Percentiles rank a stretch among this genome's conserved stretches.
These are phyloP conservation scores for Lanmaoa rubissima DNA, from an alignment of 768 basidiomycete species.

Conservation along the genomic window DNA sequence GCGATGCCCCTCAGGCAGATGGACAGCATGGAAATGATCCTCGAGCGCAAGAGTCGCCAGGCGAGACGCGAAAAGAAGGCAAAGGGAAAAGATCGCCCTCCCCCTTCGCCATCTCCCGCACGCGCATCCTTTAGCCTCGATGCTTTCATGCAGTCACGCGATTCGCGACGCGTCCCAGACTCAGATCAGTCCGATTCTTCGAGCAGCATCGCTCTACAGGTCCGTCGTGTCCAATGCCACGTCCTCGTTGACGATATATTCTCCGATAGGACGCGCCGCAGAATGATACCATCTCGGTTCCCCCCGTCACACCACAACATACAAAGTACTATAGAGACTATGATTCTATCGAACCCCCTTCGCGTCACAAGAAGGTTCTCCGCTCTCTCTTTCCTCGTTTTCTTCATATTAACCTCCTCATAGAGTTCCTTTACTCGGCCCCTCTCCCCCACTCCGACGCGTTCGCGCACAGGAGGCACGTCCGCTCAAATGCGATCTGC, in stretches of 20 bases:
- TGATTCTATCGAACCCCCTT: constrained; percentile 31
- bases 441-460: constrained; percentile 47
- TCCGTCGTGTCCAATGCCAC: constrained; percentile 30
- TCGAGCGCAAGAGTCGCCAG: constrained; percentile 65
- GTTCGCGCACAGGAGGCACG: constrained; percentile 34
- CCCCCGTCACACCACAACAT: constrained; percentile 58
- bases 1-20: constrained; percentile 52
- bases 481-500: constrained; percentile 26
- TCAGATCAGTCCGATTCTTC: constrained; percentile 33
- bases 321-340: constrained; percentile 57
- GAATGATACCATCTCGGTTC: constrained; percentile 27
- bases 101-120: constrained; percentile 52
- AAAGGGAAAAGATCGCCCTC: constrained; percentile 50
- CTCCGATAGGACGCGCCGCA: constrained; percentile 25
- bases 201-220: constrained; percentile 36
- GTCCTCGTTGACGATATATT: constrained; percentile 21
- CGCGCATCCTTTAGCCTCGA: constrained; percentile 46
- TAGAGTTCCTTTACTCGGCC: constrained; percentile 33
- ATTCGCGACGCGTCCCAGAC: constrained; percentile 41
- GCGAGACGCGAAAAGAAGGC: constrained; percentile 48
- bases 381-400: neutral
- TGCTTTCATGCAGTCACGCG: constrained; percentile 56
- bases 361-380: constrained; percentile 31
- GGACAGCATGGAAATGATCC: constrained; percentile 75
- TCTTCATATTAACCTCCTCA: neutral